Percentiles rank a stretch among this genome's conserved stretches.
These are phyloP conservation scores for Xylaria venustula DNA, from an alignment of 495 filamentous ascomycete genomes.

Conservation along the genomic window DNA sequence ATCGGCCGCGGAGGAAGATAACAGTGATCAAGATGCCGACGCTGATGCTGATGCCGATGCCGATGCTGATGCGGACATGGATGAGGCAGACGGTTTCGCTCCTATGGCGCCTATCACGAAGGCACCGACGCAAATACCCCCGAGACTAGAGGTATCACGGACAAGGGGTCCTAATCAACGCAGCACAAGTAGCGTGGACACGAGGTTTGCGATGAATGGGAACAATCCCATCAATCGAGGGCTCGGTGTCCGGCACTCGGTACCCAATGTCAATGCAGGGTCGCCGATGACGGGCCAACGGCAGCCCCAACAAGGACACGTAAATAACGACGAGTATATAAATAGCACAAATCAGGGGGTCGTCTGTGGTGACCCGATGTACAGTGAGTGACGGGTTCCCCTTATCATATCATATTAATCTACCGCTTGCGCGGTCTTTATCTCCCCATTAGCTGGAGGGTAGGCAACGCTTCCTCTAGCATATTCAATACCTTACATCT, in stretches of 20 bases:
- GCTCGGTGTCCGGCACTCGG: constrained; percentile 25
- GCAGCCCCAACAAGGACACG: constrained; percentile 25
- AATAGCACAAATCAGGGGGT: constrained; percentile 32
- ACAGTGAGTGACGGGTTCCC: constrained; percentile 17
- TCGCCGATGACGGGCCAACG: constrained; percentile 23
- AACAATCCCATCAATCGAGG: constrained; percentile 18
- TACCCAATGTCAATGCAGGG: constrained; percentile 28
- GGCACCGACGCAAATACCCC: constrained; percentile 19
- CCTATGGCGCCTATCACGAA: constrained; percentile 24
- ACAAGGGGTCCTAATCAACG: constrained; percentile 18
- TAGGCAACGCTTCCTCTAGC: too few relatives aligned
- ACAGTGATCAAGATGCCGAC: constrained; percentile 41
- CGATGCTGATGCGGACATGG: constrained; percentile 41
- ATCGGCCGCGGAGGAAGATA: constrained; percentile 30
- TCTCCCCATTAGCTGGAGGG: background rate
- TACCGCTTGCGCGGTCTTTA: background rate
- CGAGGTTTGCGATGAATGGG: constrained; percentile 22
- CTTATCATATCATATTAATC: too few relatives aligned
- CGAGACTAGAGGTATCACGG: constrained; percentile 29
- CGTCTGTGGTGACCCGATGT: constrained; percentile 40
- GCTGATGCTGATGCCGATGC: constrained; percentile 41
- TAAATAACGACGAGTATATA: constrained; percentile 30
- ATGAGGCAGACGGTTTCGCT: constrained; percentile 35
- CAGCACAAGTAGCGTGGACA: constrained; percentile 14
- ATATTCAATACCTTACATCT: too few relatives aligned